phyloP scores from a whole-genome alignment of 768 basidiomycete genomes.

The Mycena latifolia region DNA sequence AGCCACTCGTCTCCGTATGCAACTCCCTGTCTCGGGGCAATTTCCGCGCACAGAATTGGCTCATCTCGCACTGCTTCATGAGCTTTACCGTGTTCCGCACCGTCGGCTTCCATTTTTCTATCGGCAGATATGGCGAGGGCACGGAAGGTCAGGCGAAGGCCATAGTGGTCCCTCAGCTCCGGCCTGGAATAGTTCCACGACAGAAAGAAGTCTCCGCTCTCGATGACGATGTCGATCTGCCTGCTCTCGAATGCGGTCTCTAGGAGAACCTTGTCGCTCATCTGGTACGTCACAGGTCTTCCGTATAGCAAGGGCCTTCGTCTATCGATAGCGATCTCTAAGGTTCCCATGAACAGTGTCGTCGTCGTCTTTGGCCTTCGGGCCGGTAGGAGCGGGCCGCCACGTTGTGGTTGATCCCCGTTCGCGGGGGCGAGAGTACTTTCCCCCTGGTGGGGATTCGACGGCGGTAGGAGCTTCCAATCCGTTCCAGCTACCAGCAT shows the following conservation, averaged over 20 bases:
- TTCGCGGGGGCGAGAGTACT: too few species aligned
- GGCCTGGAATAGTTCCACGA: neutral
- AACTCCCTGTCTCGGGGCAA: neutral
- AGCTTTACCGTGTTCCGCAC: neutral
- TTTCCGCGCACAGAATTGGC: constrained; percentile 10
- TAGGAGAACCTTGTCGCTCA: constrained; percentile 12
- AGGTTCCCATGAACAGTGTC: constrained; percentile 5
- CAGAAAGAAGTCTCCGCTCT: constrained; percentile 15
- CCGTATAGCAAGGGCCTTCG: constrained; percentile 10
- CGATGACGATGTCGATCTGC: constrained; percentile 10
- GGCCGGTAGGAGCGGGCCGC: too few species aligned
- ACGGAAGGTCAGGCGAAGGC: constrained; percentile 7
- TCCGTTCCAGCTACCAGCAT: neutral
- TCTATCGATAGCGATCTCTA: neutral
- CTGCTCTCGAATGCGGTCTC: constrained; percentile 8
- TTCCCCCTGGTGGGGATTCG: too few species aligned
- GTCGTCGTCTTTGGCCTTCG: neutral
- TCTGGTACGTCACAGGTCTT: neutral
- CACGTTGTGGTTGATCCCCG: too few species aligned
- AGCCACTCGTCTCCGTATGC: too few species aligned
- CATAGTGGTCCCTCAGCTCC: neutral
- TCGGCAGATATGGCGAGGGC: constrained; percentile 2
- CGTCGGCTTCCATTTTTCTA: constrained; percentile 5
- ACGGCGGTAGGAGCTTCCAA: neutral
- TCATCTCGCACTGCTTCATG: neutral